Conservation (phyloP, 1,284 basidiomycete genomes). For the Coniferiporia sulphurascens region DNA sequence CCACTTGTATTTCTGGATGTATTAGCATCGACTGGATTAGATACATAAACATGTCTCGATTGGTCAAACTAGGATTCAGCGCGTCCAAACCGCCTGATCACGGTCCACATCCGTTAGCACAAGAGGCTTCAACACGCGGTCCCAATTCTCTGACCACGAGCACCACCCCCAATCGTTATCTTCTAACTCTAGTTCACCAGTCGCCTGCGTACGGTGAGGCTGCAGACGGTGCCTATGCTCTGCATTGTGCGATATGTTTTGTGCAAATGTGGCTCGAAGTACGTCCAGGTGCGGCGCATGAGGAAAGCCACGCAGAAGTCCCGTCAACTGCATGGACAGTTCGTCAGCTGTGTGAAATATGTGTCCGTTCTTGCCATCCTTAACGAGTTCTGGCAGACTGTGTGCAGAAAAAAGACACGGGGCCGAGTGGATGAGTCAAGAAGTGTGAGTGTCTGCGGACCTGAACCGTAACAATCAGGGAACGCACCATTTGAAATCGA, state of each 20-base stretch:
- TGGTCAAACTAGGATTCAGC: not conserved
- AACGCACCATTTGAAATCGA: constrained; percentile 78
- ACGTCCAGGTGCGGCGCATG: constrained; percentile 41
- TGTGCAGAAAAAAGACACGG: too few species aligned
- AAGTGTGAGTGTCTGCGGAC: too few species aligned
- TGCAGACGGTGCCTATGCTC: constrained; percentile 9
- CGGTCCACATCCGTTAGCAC: constrained; percentile 44
- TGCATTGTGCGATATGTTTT: constrained; percentile 1
- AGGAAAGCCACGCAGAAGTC: constrained; percentile 60
- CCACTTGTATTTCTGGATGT: not conserved
- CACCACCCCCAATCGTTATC: constrained; percentile 53
- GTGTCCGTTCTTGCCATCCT: constrained; percentile 77
- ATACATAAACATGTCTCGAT: not conserved
- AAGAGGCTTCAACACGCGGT: constrained; percentile 57
- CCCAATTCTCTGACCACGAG: constrained; percentile 86
- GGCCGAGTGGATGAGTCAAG: not conserved
- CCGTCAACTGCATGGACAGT: constrained; percentile 70
- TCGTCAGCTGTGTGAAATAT: constrained; percentile 69
- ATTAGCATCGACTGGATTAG: not conserved
- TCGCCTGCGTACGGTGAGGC: not conserved
- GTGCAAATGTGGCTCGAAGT: constrained; percentile 43
- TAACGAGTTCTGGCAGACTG: constrained; percentile 85
- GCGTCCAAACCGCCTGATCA: not conserved
- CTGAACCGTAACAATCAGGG: not conserved
- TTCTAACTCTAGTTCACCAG: constrained; percentile 9